A percentile compares a stretch with the other conserved stretches of the same genome.
Evolutionary conservation across 345 rosid species (phyloP).

Genomic region (Schrenkiella parvula): DNA sequence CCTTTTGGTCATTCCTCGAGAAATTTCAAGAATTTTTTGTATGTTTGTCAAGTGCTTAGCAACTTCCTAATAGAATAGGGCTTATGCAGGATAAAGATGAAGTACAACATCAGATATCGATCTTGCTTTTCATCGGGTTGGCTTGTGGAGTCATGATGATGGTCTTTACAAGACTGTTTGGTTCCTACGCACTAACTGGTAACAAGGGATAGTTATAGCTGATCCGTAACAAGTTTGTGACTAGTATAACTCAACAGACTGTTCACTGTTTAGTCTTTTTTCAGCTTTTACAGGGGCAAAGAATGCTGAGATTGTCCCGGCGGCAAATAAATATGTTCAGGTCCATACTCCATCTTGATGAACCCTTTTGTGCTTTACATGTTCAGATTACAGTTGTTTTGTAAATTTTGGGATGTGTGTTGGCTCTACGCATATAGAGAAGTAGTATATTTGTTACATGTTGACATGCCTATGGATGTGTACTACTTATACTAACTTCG

Average conservation of each 20-base stretch:
- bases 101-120: constrained; percentile 90
- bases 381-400: constrained; percentile 10
- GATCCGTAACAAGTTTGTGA: background rate
- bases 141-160: constrained; percentile 71
- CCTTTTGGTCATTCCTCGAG: background rate
- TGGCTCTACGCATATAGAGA: background rate
- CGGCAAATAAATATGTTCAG: constrained; percentile 87
- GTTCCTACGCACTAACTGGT: constrained; percentile 80
- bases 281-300: constrained; percentile 79
- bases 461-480: background rate
- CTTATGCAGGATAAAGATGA: constrained; percentile 65
- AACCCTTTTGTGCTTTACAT: background rate
- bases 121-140: constrained; percentile 70
- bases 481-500: background rate
- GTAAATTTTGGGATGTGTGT: background rate
- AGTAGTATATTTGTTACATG: background rate
- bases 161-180: constrained; percentile 60
- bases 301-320: constrained; percentile 67
- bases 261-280: constrained; percentile 17
- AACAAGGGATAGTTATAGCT: constrained; percentile 16
- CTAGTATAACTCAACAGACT: background rate
- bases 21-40: background rate
- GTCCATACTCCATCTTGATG: constrained; percentile 36
- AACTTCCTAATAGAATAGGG: constrained; percentile 13
- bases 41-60: background rate